Evolutionary conservation across 371 early-diverging fungal genomes (phyloP).

Genomic region (Mucor indicus): DNA sequence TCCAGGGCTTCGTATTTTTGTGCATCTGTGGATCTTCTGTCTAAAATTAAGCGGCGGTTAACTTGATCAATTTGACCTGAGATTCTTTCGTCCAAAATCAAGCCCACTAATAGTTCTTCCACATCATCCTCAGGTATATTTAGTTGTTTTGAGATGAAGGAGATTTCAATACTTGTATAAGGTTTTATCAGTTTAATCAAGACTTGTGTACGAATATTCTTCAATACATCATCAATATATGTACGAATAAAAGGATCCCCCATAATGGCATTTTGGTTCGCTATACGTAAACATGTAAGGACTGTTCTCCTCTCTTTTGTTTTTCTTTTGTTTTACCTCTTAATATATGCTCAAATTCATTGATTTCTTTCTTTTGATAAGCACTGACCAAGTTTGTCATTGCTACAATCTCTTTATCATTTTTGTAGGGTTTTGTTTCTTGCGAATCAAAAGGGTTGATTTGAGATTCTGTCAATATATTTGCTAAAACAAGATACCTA

Average conservation of each 20-base stretch:
- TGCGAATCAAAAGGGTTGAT: slow-evolving; percentile 96
- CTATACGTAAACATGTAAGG: slow-evolving; percentile 22
- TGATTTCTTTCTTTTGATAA: slow-evolving; percentile 85
- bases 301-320: neutral
- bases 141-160: slow-evolving; percentile 53
- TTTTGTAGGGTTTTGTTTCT: slow-evolving; percentile 95
- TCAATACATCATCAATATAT: slow-evolving; percentile 88
- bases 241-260: slow-evolving; percentile 86
- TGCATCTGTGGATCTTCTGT: slow-evolving; percentile 64
- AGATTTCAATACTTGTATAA: slow-evolving; percentile 85
- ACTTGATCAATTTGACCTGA: slow-evolving; percentile 88
- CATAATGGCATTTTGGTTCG: slow-evolving; percentile 75
- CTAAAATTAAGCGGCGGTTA: slow-evolving; percentile 62
- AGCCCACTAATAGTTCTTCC: slow-evolving; percentile 77
- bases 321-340: slow-evolving; percentile 29
- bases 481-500: slow-evolving; percentile 87
- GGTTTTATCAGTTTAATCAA: slow-evolving; percentile 82
- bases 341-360: slow-evolving; percentile 82
- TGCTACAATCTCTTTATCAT: slow-evolving; percentile 85
- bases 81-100: slow-evolving; percentile 86
- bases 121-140: slow-evolving; percentile 75
- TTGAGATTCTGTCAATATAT: slow-evolving; percentile 91
- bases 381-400: slow-evolving; percentile 91
- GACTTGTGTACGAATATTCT: slow-evolving; percentile 88
- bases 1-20: slow-evolving; percentile 70